These are phyloP conservation scores for Rhodosporidiobolus odoratus DNA, from an alignment of 768 basidiomycete genomes.

Conservation along the genomic window DNA sequence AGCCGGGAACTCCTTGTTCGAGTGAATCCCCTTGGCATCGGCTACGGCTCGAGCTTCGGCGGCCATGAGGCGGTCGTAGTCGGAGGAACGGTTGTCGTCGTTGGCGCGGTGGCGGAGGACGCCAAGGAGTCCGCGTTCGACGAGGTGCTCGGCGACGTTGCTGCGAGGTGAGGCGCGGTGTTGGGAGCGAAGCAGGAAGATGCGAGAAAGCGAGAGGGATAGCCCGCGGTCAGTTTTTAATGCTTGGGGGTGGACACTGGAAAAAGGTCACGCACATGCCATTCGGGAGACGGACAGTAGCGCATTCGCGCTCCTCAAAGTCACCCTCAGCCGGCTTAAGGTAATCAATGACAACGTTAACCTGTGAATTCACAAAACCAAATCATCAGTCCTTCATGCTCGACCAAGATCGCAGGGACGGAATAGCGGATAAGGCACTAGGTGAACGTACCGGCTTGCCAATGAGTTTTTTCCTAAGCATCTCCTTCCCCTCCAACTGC, in stretches of 20 bases:
- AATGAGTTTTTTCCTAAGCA: constrained; percentile 82
- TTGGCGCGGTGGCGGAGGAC: constrained; percentile 84
- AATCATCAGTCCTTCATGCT: neutral
- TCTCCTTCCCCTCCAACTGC: constrained; percentile 87
- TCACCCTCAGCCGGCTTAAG: constrained; percentile 86
- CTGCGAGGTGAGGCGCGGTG: constrained; percentile 48
- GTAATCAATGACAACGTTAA: constrained; percentile 64
- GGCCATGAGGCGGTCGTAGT: constrained; percentile 90
- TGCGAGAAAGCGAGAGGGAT: too few species aligned
- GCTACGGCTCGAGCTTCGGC: constrained; percentile 66
- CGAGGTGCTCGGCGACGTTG: constrained; percentile 84
- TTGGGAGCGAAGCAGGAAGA: neutral
- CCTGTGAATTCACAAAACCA: constrained; percentile 38
- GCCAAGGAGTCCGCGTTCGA: constrained; percentile 86
- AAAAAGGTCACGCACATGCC: constrained; percentile 10
- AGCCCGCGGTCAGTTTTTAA: too few species aligned
- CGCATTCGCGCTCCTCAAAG: constrained; percentile 87
- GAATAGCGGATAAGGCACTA: neutral
- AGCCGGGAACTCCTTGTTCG: constrained; percentile 76
- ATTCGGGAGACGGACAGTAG: constrained; percentile 55
- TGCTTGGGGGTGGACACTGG: too few species aligned
- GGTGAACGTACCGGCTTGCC: constrained; percentile 67
- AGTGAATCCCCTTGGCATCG: constrained; percentile 79
- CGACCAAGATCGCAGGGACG: neutral
- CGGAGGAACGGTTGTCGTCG: constrained; percentile 88